These are phyloP conservation scores for Myriosclerotinia scirpicola DNA, from an alignment of 2,329 filamentous ascomycete species.

Conservation along the genomic window DNA sequence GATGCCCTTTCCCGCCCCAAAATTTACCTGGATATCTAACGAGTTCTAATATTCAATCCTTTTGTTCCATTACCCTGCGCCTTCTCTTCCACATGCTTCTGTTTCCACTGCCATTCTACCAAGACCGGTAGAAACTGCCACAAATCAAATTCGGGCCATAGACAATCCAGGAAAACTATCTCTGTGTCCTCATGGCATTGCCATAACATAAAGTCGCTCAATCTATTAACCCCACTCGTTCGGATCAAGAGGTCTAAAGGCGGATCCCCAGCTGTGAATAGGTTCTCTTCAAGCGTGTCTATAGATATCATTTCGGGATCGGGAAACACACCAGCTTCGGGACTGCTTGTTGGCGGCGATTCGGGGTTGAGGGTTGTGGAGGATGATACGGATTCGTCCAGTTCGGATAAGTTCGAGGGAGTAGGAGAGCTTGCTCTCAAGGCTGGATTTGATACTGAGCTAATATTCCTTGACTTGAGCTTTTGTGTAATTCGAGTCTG, in stretches of 20 bases:
- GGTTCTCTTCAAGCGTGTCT: constrained; percentile 78
- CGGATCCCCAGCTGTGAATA: constrained; percentile 82
- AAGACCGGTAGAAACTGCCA: constrained; percentile 92
- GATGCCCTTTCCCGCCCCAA: background rate
- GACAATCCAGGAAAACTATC: constrained; percentile 84
- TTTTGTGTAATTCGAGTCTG: constrained; percentile 84
- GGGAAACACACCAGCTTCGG: constrained; percentile 47
- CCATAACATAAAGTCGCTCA: constrained; percentile 99
- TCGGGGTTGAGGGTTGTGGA: constrained; percentile 52
- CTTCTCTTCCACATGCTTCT: constrained; percentile 41
- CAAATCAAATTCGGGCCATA: constrained; percentile 96
- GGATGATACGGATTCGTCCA: constrained; percentile 56
- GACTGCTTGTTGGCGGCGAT: constrained; percentile 36
- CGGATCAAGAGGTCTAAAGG: constrained; percentile 88
- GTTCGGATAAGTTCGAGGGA: constrained; percentile 45
- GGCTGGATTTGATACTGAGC: constrained; percentile 26
- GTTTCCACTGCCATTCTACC: constrained; percentile 78
- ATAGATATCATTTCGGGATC: constrained; percentile 87
- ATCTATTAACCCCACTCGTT: constrained; percentile 86
- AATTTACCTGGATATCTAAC: constrained; percentile 24
- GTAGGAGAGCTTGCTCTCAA: constrained; percentile 49
- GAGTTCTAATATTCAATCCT: constrained; percentile 29
- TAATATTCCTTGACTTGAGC: constrained; percentile 67
- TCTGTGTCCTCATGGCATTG: constrained; percentile 92
- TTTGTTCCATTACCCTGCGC: constrained; percentile 25